Evolutionary conservation across 805 yeast species (phyloP).

Genomic region (Teunomyces pallodes): DNA sequence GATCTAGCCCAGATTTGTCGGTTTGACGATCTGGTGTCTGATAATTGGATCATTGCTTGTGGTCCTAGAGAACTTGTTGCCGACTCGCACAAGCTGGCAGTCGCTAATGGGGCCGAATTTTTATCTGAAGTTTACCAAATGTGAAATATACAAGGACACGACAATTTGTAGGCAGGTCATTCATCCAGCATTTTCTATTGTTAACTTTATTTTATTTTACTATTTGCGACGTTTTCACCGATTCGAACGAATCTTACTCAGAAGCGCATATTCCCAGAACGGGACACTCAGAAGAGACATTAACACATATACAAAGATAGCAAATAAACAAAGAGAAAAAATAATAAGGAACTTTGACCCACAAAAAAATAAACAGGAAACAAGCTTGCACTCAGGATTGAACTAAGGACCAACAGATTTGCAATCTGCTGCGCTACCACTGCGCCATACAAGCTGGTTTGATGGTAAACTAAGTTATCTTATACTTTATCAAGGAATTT

Average conservation of each 20-base stretch:
- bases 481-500: not conserved
- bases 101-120: slow-evolving; percentile 30
- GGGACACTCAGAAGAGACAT: not conserved
- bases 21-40: slow-evolving; percentile 24
- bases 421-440: slow-evolving; percentile 99
- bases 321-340: not conserved
- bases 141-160: slow-evolving; percentile 11
- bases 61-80: slow-evolving; percentile 50
- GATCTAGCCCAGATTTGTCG: slow-evolving; percentile 31
- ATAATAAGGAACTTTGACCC: slow-evolving; percentile 5
- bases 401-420: slow-evolving; percentile 98
- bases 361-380: slow-evolving; percentile 32
- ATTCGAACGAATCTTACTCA: not conserved
- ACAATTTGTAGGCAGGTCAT: not conserved
- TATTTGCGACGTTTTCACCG: not conserved
- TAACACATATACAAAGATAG: not conserved
- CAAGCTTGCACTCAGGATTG: slow-evolving; percentile 89
- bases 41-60: slow-evolving; percentile 57
- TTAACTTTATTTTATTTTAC: not conserved
- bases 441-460: slow-evolving; percentile 75
- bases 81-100: slow-evolving; percentile 41
- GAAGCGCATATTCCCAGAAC: not conserved
- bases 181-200: not conserved
- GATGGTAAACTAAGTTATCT: not conserved
- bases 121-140: slow-evolving; percentile 45